Base-by-base conservation (phyloP, 768 basidiomycete species). In the Boletus huronensis region DNA sequence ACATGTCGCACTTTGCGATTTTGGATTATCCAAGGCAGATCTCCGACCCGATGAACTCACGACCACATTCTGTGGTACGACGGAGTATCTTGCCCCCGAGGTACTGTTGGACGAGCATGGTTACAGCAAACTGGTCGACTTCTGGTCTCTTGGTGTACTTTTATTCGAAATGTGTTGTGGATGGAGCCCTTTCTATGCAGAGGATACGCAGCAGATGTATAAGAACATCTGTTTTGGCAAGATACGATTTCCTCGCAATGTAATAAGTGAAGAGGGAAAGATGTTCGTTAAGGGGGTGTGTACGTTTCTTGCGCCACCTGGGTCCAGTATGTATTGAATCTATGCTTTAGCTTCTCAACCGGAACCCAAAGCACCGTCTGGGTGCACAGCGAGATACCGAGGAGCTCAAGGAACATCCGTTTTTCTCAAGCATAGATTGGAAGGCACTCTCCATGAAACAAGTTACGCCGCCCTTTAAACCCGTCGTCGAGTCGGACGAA, bases 111-210 rank as follows among this genome's bases (percentile, higher is more conserved):
- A 98, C 70, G 97, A 98, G 66, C 93, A 96, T 59, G 97, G 97
- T 13, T 98, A 99, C 72, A 93, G 90, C 43, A 98, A 98, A 74
- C 85, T 97, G 46, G 97, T 99, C 62, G 97, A 99, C 70, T 99
- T 98, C 70, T 99, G 97, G 95, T 90, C 88, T 44, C 75, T 98
- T 19, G 96, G 95, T 32, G 97, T 98, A 1, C 78, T 99, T 31
- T 78, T 99, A 23, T 99, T 98, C 69, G 97, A 99, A 74, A 99
- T 99, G 97, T 98, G 97, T 65, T 99, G 97, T 62, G 97, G 97
- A 6, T 98, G 97, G 97, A 93, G 90, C 68, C 97, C 97, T 39
- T 99, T 98, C 75, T 99, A 98, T 66, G 95, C 96, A 17, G 97
- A 99, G 66, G 97, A 99, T 68, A 97, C 93, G 5, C 96, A 99